Conservation (phyloP, 2,329 filamentous ascomycete species). For the Aspergillus bombycis region DNA sequence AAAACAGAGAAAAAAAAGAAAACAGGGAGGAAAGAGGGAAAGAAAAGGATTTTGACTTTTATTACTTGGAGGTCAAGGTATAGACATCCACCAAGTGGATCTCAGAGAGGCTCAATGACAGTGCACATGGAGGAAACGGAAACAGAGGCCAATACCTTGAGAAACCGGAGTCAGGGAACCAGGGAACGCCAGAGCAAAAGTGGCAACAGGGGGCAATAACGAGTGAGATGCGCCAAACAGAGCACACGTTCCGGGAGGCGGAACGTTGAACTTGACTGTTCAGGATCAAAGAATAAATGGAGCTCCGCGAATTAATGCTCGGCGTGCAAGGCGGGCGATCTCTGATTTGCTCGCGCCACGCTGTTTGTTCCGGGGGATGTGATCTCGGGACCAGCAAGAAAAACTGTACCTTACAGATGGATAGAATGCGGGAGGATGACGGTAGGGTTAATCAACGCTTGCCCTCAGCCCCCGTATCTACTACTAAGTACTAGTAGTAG, state of each 20-base stretch:
- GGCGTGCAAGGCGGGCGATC: constrained; percentile 20
- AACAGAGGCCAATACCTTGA: neutral
- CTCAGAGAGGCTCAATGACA: neutral
- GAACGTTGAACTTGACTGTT: neutral
- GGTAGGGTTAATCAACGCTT: neutral
- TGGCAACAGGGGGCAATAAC: neutral
- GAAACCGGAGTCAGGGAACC: neutral
- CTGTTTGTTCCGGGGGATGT: constrained; percentile 2
- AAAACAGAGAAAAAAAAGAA: no score
- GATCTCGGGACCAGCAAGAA: neutral
- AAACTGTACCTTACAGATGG: neutral
- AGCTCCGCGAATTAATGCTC: constrained; percentile 14
- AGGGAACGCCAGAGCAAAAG: neutral
- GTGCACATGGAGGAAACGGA: constrained; percentile 1
- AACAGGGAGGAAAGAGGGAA: no score
- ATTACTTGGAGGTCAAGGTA: neutral
- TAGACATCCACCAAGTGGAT: constrained; percentile 1
- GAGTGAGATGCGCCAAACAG: constrained; percentile 3
- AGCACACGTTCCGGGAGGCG: neutral
- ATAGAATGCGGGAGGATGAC: constrained; percentile 4
- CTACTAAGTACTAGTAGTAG: no score
- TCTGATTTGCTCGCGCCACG: constrained; percentile 26
- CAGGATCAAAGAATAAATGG: neutral
- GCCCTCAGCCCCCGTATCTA: no score
- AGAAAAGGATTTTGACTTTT: neutral